Percentiles rank a stretch among this genome's conserved stretches.
These are phyloP conservation scores for Tolypocladium tropicale DNA, from an alignment of 2,329 filamentous ascomycete species.

Conservation along the genomic window DNA sequence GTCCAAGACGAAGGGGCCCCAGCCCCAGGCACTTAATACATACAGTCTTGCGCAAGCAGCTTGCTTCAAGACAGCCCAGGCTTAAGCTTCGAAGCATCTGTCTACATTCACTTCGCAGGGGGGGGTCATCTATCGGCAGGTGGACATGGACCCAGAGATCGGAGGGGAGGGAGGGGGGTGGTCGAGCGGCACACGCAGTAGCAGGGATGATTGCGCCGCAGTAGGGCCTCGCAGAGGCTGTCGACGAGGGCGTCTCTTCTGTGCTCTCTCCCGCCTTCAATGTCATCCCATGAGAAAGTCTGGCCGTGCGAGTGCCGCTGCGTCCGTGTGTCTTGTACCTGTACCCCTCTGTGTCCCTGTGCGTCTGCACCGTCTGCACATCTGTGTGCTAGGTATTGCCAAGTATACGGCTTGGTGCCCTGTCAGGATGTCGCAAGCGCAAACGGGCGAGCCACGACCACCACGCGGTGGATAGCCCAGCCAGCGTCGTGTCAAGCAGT, in stretches of 20 bases:
- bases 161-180: background rate
- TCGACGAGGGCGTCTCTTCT: background rate
- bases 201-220: background rate
- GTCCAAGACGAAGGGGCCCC: background rate
- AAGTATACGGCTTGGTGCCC: background rate
- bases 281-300: background rate
- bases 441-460: background rate
- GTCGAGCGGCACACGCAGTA: background rate
- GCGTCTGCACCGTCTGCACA: constrained; percentile 3
- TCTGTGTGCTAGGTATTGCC: constrained; percentile 4
- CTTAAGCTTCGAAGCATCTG: background rate
- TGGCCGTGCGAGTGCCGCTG: constrained; percentile 9
- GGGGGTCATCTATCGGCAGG: background rate
- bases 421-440: background rate
- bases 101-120: background rate
- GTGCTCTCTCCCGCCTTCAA: background rate
- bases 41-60: background rate
- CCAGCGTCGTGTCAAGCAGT: background rate
- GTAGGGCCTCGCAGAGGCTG: background rate
- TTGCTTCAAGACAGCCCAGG: constrained; percentile 2
- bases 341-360: constrained; percentile 3
- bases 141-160: background rate
- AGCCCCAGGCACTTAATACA: background rate
- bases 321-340: constrained; percentile 13
- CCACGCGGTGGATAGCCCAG: background rate